Conservation (phyloP, 2,329 filamentous ascomycete genomes). For the Blumeria graminis region DNA sequence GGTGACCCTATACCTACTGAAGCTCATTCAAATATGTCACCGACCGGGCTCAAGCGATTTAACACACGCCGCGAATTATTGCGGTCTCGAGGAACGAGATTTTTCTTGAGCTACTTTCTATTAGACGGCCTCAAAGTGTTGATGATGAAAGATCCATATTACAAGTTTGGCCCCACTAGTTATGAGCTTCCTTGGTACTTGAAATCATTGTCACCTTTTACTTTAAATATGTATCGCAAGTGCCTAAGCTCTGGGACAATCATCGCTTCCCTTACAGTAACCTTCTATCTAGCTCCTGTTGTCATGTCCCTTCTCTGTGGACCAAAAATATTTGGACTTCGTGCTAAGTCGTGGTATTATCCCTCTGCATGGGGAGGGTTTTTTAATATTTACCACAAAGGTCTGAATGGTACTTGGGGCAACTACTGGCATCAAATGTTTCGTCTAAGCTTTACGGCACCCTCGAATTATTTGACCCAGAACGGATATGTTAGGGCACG, state of each 20-base stretch:
- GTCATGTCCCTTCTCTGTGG: slow-evolving; percentile 25
- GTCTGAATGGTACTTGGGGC: slow-evolving; percentile 64
- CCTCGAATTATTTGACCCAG: slow-evolving; percentile 24
- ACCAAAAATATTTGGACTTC: slow-evolving; percentile 25
- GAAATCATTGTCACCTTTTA: slow-evolving; percentile 18
- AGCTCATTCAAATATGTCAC: slow-evolving; percentile 17
- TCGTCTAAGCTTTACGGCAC: slow-evolving; percentile 43
- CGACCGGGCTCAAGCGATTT: slow-evolving; percentile 22
- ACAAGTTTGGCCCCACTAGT: slow-evolving; percentile 27
- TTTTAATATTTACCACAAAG: slow-evolving; percentile 34
- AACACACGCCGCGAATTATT: slow-evolving; percentile 23
- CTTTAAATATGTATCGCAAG: slow-evolving; percentile 31
- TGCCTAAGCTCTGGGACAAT: slow-evolving; percentile 30
- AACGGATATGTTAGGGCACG: slow-evolving; percentile 18
- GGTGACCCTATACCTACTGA: slow-evolving; percentile 17
- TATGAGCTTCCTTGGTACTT: slow-evolving; percentile 22
- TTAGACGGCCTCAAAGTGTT: slow-evolving; percentile 46
- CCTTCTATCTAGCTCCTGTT: slow-evolving; percentile 36
- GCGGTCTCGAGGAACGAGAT: slow-evolving; percentile 19
- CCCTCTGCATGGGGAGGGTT: slow-evolving; percentile 31
- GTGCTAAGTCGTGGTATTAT: slow-evolving; percentile 36
- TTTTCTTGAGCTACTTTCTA: slow-evolving; percentile 35
- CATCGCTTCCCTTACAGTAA: slow-evolving; percentile 31
- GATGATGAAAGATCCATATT: slow-evolving; percentile 60
- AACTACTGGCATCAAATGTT: slow-evolving; percentile 83